These are phyloP conservation scores for Tricholoma saponaceum DNA, from an alignment of 768 basidiomycete genomes.

Conservation along the genomic window DNA sequence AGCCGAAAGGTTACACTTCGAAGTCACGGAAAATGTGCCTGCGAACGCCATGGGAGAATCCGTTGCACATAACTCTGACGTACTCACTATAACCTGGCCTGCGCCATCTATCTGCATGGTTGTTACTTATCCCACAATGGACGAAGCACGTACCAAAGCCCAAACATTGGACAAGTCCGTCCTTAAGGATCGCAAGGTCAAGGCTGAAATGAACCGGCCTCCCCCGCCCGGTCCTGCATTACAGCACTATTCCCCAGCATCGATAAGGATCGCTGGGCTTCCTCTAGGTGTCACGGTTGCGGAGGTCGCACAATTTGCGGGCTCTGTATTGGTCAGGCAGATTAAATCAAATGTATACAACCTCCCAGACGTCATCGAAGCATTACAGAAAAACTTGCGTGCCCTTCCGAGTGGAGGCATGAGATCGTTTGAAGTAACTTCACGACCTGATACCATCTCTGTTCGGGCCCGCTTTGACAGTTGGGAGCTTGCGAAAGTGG, in stretches of 20 bases:
- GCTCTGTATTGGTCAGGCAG: slow-evolving; percentile 14
- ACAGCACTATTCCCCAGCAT: slow-evolving; percentile 21
- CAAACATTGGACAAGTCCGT: slow-evolving; percentile 30
- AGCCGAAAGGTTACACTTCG: slow-evolving; percentile 36
- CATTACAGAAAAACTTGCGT: slow-evolving; percentile 19
- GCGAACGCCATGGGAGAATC: slow-evolving; percentile 39
- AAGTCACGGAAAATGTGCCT: slow-evolving; percentile 34
- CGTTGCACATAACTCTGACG: slow-evolving; percentile 27
- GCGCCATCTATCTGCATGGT: slow-evolving; percentile 42
- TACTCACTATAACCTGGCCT: slow-evolving; percentile 49
- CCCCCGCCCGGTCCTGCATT: slow-evolving; percentile 28
- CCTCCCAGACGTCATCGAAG: slow-evolving; percentile 14
- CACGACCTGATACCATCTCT: slow-evolving; percentile 16
- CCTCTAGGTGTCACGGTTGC: slow-evolving; percentile 21
- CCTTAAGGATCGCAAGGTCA: slow-evolving; percentile 41
- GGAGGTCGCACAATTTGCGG: slow-evolving; percentile 27
- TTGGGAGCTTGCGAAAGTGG: slow-evolving; percentile 44
- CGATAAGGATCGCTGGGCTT: slow-evolving; percentile 43
- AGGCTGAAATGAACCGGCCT: slow-evolving; percentile 36
- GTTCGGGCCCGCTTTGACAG: slow-evolving; percentile 43
- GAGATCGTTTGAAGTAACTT: slow-evolving; percentile 22
- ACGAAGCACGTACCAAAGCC: slow-evolving; percentile 30
- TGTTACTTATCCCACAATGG: slow-evolving; percentile 35
- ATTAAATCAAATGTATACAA: slow-evolving; percentile 20
- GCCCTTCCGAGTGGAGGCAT: slow-evolving; percentile 15